Percentiles rank a stretch among this genome's conserved stretches.
phyloP scores from a whole-genome alignment of 768 basidiomycete species.

The Psilocybe cubensis region DNA sequence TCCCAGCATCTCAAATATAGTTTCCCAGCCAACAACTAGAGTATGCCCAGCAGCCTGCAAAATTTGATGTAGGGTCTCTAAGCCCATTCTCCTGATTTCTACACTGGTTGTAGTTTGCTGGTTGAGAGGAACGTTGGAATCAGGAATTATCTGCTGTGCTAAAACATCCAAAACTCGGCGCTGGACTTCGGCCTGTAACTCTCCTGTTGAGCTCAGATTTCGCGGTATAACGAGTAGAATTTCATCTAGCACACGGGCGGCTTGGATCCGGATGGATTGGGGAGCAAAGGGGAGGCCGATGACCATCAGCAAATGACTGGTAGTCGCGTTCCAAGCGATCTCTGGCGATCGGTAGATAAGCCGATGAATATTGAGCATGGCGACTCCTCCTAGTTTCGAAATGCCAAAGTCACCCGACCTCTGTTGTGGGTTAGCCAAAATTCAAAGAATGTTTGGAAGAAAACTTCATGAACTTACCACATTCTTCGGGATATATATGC shows the following conservation, averaged over 20 bases:
- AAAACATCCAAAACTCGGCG: slow-evolving; percentile 86
- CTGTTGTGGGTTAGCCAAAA: no score
- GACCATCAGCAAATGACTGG: slow-evolving; percentile 78
- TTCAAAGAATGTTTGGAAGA: no score
- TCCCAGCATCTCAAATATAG: slow-evolving; percentile 88
- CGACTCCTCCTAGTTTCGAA: slow-evolving; percentile 78
- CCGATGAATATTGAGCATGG: slow-evolving; percentile 83
- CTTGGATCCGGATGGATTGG: slow-evolving; percentile 82
- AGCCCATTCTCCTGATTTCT: slow-evolving; percentile 85
- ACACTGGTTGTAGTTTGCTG: slow-evolving; percentile 52
- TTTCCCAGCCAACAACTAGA: slow-evolving; percentile 90
- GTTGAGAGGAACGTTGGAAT: slow-evolving; percentile 34
- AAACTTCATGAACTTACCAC: slow-evolving; percentile 50
- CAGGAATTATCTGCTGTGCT: slow-evolving; percentile 72
- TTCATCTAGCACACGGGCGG: slow-evolving; percentile 85
- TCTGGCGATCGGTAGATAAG: slow-evolving; percentile 83
- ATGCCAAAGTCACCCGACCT: slow-evolving; percentile 96
- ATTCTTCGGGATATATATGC: slow-evolving; percentile 82
- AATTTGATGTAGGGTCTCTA: slow-evolving; percentile 89
- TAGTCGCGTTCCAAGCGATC: slow-evolving; percentile 84
- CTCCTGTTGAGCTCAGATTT: slow-evolving; percentile 61
- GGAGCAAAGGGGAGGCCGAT: slow-evolving; percentile 74
- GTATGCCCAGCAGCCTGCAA: slow-evolving; percentile 92
- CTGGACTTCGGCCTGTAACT: slow-evolving; percentile 74
- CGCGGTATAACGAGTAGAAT: slow-evolving; percentile 79